Conservation (phyloP, 495 filamentous ascomycete species). For the Aspergillus baeticus region DNA sequence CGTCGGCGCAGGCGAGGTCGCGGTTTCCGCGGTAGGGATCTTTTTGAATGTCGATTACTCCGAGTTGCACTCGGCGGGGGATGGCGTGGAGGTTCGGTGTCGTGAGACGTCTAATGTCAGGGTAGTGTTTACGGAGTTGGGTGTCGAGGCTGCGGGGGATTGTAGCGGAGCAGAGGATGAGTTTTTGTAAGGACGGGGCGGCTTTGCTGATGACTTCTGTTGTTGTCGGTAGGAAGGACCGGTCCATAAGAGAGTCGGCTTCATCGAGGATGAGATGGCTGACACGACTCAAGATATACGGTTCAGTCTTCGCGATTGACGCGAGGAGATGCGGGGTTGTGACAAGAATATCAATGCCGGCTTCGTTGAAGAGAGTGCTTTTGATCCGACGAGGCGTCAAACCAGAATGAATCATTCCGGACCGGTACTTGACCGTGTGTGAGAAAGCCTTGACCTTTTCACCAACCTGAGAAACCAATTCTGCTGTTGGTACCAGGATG, state of each 20-base stretch:
- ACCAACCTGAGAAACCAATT: slow-evolving; percentile 88
- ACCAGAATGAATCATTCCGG: slow-evolving; percentile 73
- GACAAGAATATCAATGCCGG: slow-evolving; percentile 82
- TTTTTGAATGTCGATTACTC: slow-evolving; percentile 85
- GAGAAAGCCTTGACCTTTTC: slow-evolving; percentile 73
- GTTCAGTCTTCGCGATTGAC: slow-evolving; percentile 80
- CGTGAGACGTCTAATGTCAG: slow-evolving; percentile 77
- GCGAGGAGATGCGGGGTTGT: slow-evolving; percentile 85
- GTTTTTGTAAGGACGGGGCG: slow-evolving; percentile 74
- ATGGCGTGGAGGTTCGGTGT: slow-evolving; percentile 96
- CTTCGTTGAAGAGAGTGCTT: slow-evolving; percentile 74
- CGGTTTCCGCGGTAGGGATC: slow-evolving; percentile 91
- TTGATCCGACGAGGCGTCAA: slow-evolving; percentile 78
- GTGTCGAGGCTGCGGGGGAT: slow-evolving; percentile 86
- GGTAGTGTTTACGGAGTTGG: slow-evolving; percentile 76
- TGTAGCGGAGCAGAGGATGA: slow-evolving; percentile 96
- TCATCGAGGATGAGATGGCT: slow-evolving; percentile 88
- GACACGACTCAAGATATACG: slow-evolving; percentile 84
- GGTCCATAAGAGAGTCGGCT: slow-evolving; percentile 92
- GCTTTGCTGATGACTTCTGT: slow-evolving; percentile 75
- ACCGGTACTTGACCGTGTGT: slow-evolving; percentile 80
- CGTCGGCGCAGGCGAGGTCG: slow-evolving; percentile 86
- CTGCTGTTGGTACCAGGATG: slow-evolving; percentile 89
- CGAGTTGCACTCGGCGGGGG: slow-evolving; percentile 88
- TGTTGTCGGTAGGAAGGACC: slow-evolving; percentile 82